Base-by-base conservation (phyloP, 2,329 filamentous ascomycete species). In the Curvularia spicifera region DNA sequence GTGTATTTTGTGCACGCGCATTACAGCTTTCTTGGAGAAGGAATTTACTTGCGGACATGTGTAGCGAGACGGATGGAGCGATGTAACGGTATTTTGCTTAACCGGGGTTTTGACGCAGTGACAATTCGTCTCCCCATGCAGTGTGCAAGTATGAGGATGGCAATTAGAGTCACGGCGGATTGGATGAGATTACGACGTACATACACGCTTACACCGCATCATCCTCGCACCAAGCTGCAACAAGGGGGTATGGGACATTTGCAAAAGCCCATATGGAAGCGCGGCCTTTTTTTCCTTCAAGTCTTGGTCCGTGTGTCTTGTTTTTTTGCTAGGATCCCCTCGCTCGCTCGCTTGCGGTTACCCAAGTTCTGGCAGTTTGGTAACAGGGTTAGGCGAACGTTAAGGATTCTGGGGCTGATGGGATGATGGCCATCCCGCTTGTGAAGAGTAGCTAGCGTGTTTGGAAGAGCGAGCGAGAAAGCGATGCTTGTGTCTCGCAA, bases 351-450 rank as follows among this genome's bases (percentile, higher is more conserved):
- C 45, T 48, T 37, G 42, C 13, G 5, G 40, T 44, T 40, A 55
- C 39, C 37, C 53, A 39, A 50, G 20, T 33, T 31, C 29, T 12
- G 10, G 29, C 31, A 42, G 47, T 40, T 20, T 26, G 13, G 22
- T 29, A 40, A 22, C 48, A 44, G 28, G 53, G 48, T 18, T 56
- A 56, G 42, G 53, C 53, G 53, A 56, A 56, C 40, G 53, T 56
- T 52, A 33, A 33, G 15, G 50, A 39, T 39, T 50, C 22, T 20
- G n/a, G 22, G 24, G 47, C 22, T 37, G 28, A 22, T 4, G 29
- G 8, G 29, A 31, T 7, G 29, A 31, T 31, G 10, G 29, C 2
- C 28, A 3, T 31, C 3, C 6, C 5, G 33, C 33, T 35, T n/a
- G 33, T 35, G 13, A 35, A 35, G 33, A 10, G 29, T 31, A 31